phyloP scores from a whole-genome alignment of 2,329 filamentous ascomycete genomes.

The Ophiocordyceps polyrhachis-furcata region DNA sequence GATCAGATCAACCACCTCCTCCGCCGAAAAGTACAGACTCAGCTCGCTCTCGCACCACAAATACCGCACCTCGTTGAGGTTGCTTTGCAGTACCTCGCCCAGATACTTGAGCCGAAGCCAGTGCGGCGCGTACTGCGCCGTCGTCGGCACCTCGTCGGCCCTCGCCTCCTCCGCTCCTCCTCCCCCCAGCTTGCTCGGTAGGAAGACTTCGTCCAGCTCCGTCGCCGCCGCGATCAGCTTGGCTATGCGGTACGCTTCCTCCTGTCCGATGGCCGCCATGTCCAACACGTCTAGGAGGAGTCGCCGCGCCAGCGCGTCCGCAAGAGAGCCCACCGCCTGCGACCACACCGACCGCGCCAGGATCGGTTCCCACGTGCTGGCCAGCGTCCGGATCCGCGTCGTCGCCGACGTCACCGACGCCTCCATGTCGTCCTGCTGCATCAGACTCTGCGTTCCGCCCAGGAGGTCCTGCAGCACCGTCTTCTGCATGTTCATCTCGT shows the following conservation, averaged over 20 bases:
- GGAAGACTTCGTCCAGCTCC: slow-evolving; percentile 40
- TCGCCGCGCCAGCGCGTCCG: slow-evolving; percentile 39
- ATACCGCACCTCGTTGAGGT: slow-evolving; percentile 42
- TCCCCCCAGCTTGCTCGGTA: slow-evolving; percentile 21
- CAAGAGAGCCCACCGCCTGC: slow-evolving; percentile 41
- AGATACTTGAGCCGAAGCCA: slow-evolving; percentile 49
- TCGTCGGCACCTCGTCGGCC: slow-evolving; percentile 28
- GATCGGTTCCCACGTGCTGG: slow-evolving; percentile 36
- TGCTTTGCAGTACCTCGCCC: slow-evolving; percentile 46
- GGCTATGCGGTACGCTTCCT: slow-evolving; percentile 44
- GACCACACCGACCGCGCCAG: slow-evolving; percentile 42
- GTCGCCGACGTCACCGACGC: slow-evolving; percentile 34
- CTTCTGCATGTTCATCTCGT: slow-evolving; percentile 41
- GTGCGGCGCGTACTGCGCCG: slow-evolving; percentile 39
- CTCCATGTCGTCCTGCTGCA: slow-evolving; percentile 36
- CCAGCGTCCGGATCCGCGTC: slow-evolving; percentile 31
- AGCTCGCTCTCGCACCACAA: slow-evolving; percentile 49
- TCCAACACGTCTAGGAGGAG: slow-evolving; percentile 44
- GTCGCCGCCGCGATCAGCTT: slow-evolving; percentile 37
- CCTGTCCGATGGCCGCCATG: slow-evolving; percentile 39
- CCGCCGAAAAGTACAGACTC: slow-evolving; percentile 40
- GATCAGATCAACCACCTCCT: slow-evolving; percentile 44
- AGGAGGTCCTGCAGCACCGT: slow-evolving; percentile 42
- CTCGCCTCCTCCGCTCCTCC: slow-evolving; percentile 8
- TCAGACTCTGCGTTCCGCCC: slow-evolving; percentile 39